Evolutionary conservation across 2,329 filamentous ascomycete species (phyloP).

Genomic region (Colletotrichum ledebouriae): DNA sequence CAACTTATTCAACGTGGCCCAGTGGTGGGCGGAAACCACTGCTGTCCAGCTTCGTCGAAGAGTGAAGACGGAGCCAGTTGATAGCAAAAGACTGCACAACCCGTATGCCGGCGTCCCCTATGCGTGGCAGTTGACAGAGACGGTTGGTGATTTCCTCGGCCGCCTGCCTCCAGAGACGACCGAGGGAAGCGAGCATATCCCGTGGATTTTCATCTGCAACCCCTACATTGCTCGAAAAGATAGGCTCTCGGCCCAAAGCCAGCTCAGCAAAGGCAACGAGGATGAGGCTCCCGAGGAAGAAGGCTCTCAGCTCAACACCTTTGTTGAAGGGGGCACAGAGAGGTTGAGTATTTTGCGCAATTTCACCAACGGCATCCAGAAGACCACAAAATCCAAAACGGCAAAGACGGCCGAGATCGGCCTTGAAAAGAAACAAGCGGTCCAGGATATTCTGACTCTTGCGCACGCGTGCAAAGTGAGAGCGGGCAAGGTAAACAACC

Average conservation of each 20-base stretch:
- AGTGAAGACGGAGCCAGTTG: slow-evolving; percentile 16
- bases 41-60: slow-evolving; percentile 26
- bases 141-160: slow-evolving; percentile 73
- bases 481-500: slow-evolving; percentile 72
- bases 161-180: slow-evolving; percentile 78
- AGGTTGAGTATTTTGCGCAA: slow-evolving; percentile 60
- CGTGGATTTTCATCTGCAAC: slow-evolving; percentile 83
- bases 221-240: slow-evolving; percentile 62
- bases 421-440: slow-evolving; percentile 62
- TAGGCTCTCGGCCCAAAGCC: slow-evolving; percentile 52
- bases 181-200: slow-evolving; percentile 56
- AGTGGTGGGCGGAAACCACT: slow-evolving; percentile 61
- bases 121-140: slow-evolving; percentile 75
- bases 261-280: slow-evolving; percentile 59
- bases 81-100: slow-evolving; percentile 63
- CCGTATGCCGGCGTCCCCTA: slow-evolving; percentile 66
- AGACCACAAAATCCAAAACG: slow-evolving; percentile 50
- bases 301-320: slow-evolving; percentile 60
- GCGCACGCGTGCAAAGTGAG: slow-evolving; percentile 71
- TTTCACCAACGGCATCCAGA: slow-evolving; percentile 64
- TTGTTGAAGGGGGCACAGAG: slow-evolving; percentile 66
- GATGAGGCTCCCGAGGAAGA: slow-evolving; percentile 63
- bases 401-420: slow-evolving; percentile 62
- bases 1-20: slow-evolving; percentile 61
- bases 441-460: slow-evolving; percentile 69